Conservation (phyloP, 2,329 filamentous ascomycete genomes). For the Colletotrichum truncatum region DNA sequence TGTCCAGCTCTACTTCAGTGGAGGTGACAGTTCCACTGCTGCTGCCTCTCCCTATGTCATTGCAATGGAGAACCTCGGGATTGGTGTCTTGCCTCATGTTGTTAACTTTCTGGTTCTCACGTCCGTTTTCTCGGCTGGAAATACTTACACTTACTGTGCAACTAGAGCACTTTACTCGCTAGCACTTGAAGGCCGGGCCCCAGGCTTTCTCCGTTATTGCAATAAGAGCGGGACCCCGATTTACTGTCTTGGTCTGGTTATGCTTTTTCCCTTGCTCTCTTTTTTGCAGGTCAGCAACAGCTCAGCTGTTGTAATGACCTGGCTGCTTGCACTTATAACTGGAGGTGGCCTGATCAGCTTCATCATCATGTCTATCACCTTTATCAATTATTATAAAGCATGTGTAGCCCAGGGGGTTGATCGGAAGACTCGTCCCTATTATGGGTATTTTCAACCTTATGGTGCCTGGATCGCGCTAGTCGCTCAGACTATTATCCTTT, state of each 20-base stretch:
- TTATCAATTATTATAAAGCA: slow-evolving; percentile 69
- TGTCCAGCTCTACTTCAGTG: slow-evolving; percentile 63
- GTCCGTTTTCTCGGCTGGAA: slow-evolving; percentile 69
- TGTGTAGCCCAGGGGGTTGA: slow-evolving; percentile 62
- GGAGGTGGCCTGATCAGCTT: slow-evolving; percentile 41
- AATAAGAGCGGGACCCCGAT: slow-evolving; percentile 44
- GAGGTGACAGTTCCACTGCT: slow-evolving; percentile 50
- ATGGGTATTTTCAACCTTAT: slow-evolving; percentile 73
- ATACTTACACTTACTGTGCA: slow-evolving; percentile 64
- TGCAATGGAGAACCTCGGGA: slow-evolving; percentile 68
- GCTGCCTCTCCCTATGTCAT: slow-evolving; percentile 69
- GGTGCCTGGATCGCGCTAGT: slow-evolving; percentile 66
- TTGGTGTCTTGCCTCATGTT: slow-evolving; percentile 67
- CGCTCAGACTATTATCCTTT: slow-evolving; percentile 67
- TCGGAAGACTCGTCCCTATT: slow-evolving; percentile 68
- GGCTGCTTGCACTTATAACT: slow-evolving; percentile 73
- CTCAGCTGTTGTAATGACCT: slow-evolving; percentile 73
- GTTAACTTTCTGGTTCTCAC: slow-evolving; percentile 69
- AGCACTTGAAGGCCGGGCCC: slow-evolving; percentile 61
- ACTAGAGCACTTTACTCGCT: slow-evolving; percentile 65
- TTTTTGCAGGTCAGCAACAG: slow-evolving; percentile 39
- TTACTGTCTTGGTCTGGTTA: slow-evolving; percentile 27
- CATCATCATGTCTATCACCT: slow-evolving; percentile 53
- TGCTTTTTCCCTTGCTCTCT: slow-evolving; percentile 1
- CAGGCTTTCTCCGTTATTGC: slow-evolving; percentile 41